Conservation (phyloP, 345 rosid genomes). For the Salix suchowensis region DNA sequence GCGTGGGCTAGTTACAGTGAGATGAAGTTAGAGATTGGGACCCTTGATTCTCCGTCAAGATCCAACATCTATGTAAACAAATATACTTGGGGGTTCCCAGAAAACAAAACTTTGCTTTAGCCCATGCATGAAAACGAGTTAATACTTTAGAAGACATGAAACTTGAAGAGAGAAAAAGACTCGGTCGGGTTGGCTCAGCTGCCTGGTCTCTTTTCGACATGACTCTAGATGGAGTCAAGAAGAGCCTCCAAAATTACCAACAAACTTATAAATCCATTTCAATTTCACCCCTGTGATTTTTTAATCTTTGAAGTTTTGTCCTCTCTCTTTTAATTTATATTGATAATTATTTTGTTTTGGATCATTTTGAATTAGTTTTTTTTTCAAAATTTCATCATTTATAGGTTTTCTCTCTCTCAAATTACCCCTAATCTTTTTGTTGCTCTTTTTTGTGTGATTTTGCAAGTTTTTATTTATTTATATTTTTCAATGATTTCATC, state of each 20-base stretch:
- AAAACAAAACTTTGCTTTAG: slow-evolving; percentile 9
- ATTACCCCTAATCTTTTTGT: too few relatives aligned
- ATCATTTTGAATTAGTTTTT: too few relatives aligned
- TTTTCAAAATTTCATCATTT: too few relatives aligned
- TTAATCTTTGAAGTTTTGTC: too few relatives aligned
- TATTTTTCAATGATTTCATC: too few relatives aligned
- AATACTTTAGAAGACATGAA: slow-evolving; percentile 12
- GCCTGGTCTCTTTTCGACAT: slow-evolving; percentile 44
- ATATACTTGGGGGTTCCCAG: not conserved
- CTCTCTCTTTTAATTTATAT: too few relatives aligned
- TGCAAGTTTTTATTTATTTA: too few relatives aligned
- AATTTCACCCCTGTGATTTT: too few relatives aligned
- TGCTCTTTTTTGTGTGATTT: too few relatives aligned
- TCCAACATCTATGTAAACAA: slow-evolving; percentile 40
- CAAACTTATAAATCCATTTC: too few relatives aligned
- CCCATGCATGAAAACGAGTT: slow-evolving; percentile 20
- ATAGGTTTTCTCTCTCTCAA: too few relatives aligned
- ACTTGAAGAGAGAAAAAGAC: not conserved
- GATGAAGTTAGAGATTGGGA: slow-evolving; percentile 12
- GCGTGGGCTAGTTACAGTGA: slow-evolving; percentile 26
- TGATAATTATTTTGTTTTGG: too few relatives aligned
- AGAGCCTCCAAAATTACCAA: slow-evolving; percentile 31
- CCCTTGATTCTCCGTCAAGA: slow-evolving; percentile 28
- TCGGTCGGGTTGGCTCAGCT: slow-evolving; percentile 18
- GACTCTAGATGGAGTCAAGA: slow-evolving; percentile 60